A percentile compares a stretch with the other conserved stretches of the same genome.
Evolutionary conservation across 2,329 filamentous ascomycete genomes (phyloP).

Genomic region (Fusarium begoniae): DNA sequence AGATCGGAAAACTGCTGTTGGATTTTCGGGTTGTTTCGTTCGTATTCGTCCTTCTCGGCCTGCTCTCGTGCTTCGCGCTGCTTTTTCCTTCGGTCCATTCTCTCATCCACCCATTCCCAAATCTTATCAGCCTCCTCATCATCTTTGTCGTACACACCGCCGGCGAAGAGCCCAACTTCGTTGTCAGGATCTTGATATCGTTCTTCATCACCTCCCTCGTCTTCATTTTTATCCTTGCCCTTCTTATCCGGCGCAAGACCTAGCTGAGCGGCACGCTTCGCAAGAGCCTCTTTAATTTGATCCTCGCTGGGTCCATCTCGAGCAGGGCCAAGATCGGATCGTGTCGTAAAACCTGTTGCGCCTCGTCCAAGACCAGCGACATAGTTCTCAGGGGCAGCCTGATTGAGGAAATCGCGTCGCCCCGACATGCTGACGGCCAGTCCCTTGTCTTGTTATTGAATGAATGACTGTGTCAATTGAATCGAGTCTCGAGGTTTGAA

Average conservation of each 20-base stretch:
- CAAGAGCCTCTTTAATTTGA: slow-evolving; percentile 97
- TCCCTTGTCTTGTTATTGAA: slow-evolving; percentile 12
- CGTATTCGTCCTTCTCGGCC: slow-evolving; percentile 92
- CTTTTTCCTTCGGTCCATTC: slow-evolving; percentile 89
- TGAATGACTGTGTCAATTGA: neutral
- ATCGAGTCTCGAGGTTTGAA: neutral
- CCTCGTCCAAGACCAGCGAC: slow-evolving; percentile 97
- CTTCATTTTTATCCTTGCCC: slow-evolving; percentile 75
- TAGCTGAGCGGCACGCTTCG: slow-evolving; percentile 88
- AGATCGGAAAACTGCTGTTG: slow-evolving; percentile 97
- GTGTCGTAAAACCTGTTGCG: slow-evolving; percentile 96
- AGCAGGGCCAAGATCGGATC: slow-evolving; percentile 94
- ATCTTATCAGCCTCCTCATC: slow-evolving; percentile 98
- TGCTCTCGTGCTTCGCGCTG: slow-evolving; percentile 96
- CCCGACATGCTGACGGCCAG: slow-evolving; percentile 57
- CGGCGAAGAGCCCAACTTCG: slow-evolving; percentile 93
- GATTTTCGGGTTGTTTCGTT: slow-evolving; percentile 97
- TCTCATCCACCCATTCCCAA: slow-evolving; percentile 95
- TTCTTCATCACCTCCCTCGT: slow-evolving; percentile 79
- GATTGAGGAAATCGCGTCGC: slow-evolving; percentile 87
- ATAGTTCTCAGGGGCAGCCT: slow-evolving; percentile 86
- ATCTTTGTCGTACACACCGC: slow-evolving; percentile 94
- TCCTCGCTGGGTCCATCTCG: slow-evolving; percentile 96
- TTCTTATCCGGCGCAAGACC: slow-evolving; percentile 74
- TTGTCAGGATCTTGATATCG: slow-evolving; percentile 97